Base-by-base conservation (phyloP, 2,329 filamentous ascomycete genomes). In the Amauroascus verrucosus region DNA sequence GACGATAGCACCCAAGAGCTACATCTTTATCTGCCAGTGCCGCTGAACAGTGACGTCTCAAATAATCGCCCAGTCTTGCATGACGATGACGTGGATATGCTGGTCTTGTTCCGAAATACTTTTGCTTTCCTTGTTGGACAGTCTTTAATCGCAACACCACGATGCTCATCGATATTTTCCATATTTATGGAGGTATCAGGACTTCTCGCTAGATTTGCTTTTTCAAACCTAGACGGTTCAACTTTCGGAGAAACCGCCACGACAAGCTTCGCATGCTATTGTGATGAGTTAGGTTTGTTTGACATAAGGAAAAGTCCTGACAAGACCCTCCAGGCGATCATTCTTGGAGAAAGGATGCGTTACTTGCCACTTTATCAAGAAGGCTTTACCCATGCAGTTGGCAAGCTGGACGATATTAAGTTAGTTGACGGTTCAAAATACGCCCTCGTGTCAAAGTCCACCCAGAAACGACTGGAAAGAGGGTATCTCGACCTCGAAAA, bases 331-430 rank as follows among this genome's bases (percentile, higher is more conserved):
- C 88, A 97, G 69, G 86, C 84, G 0, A 77, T 97, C 45, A 78
- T 97, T n/a, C 75, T 98, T 9, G 90, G 87, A 53, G 91, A 98
- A 70, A 80, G 81, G 35, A 86, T 97, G 82, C 83, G 84, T 54
- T 95, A 81, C 46, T 80, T 84, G 62, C 78, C 83, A 6, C 77
- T 98, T 1, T 97, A 95, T 70, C 88, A 87, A 55, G 89, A 96
- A 68, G 88, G 88, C 0, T 97, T 96, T 63, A 83, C 89, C 4
- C 93, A 97, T 67, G 88, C 84, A 0, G 88, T 87, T 8, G 93
- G 91, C 48, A 94, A 93, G 68, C 88, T 79, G 58, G 76, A 91
- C 55, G 79, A 86, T 18, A 77, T 88, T 30, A 81, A 89, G 55
- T 77, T 82, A 52, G 70, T 89, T 45, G 79, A 82, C 41, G 83